These are phyloP conservation scores for Acarospora socialis DNA, from an alignment of 2,329 filamentous ascomycete genomes.

Conservation along the genomic window DNA sequence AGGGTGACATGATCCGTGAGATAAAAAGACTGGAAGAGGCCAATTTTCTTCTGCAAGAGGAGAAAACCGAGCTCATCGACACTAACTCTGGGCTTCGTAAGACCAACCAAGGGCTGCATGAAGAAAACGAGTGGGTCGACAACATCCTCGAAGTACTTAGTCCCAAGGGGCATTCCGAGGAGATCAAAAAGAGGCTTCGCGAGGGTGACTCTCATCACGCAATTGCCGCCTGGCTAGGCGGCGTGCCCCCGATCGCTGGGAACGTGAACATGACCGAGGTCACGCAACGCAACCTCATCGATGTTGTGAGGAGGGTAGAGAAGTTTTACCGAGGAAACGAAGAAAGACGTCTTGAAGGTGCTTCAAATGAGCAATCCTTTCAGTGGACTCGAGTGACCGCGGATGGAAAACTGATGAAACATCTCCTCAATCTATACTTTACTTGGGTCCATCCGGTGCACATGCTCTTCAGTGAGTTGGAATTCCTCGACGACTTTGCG, in stretches of 20 bases:
- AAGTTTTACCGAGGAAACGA: conserved; percentile 5
- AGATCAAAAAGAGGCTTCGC: conserved; percentile 14
- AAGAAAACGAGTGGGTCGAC: conserved; percentile 12
- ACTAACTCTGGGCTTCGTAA: conserved; percentile 1
- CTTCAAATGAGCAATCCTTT: too few relatives aligned
- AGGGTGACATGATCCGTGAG: conserved; percentile 18
- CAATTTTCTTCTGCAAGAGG: conserved; percentile 11
- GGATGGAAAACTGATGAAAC: conserved; percentile 14
- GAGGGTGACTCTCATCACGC: conserved; percentile 13
- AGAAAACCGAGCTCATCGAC: conserved; percentile 13
- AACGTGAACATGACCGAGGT: conserved; percentile 6
- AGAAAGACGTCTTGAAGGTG: not conserved
- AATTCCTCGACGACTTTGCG: conserved; percentile 16
- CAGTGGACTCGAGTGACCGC: conserved; percentile 17
- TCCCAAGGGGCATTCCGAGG: conserved; percentile 13
- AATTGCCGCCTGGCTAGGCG: conserved; percentile 14
- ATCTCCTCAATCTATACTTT: conserved; percentile 19
- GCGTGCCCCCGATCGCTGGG: conserved; percentile 7
- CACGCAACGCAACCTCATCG: conserved; percentile 11
- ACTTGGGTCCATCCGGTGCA: conserved; percentile 20
- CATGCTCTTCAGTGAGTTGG: conserved; percentile 19
- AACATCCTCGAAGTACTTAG: conserved; percentile 15
- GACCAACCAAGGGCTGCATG: conserved; percentile 7
- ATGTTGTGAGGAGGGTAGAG: conserved; percentile 12
- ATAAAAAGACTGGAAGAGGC: conserved; percentile 15